Percentiles rank a stretch among this genome's conserved stretches.
Evolutionary conservation across 2,329 filamentous ascomycete genomes (phyloP).

Genomic region (Colletotrichum cereale): DNA sequence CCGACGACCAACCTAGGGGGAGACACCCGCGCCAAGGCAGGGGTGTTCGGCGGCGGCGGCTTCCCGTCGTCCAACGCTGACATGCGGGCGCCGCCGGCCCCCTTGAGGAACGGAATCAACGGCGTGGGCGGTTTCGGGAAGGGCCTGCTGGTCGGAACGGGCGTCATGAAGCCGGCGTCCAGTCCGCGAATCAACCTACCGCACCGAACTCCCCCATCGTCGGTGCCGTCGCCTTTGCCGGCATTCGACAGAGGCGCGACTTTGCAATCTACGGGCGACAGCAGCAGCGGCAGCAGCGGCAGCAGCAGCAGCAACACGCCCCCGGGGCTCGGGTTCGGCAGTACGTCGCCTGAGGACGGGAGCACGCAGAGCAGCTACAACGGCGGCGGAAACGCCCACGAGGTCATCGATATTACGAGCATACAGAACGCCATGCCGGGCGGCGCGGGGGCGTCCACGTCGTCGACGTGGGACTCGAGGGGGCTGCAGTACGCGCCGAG

Average conservation of each 20-base stretch:
- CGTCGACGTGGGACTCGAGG: conserved; percentile 34
- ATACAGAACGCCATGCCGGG: conserved; percentile 23
- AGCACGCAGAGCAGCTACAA: background rate
- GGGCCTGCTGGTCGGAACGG: conserved; percentile 16
- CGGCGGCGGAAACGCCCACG: conserved; percentile 5
- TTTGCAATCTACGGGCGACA: conserved; percentile 22
- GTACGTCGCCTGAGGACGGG: conserved; percentile 11
- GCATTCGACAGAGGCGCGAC: conserved; percentile 28
- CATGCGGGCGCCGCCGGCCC: background rate
- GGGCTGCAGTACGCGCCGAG: conserved; percentile 35
- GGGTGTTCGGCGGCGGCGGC: conserved; percentile 2
- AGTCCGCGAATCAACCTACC: conserved; percentile 21
- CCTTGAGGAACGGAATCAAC: background rate
- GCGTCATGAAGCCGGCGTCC: conserved; percentile 5
- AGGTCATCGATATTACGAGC: conserved; percentile 35
- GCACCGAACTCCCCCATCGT: conserved; percentile 22
- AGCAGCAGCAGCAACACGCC: conserved; percentile 11
- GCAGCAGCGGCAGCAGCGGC: background rate
- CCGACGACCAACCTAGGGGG: background rate
- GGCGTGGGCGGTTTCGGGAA: conserved; percentile 21
- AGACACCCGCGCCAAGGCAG: background rate
- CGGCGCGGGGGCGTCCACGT: background rate
- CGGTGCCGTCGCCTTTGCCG: conserved; percentile 21
- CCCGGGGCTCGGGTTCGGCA: conserved; percentile 8
- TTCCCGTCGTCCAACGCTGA: background rate